These are phyloP conservation scores for Umbelopsis sp. DNA, from an alignment of 192 early-diverging fungal species.

Conservation along the genomic window DNA sequence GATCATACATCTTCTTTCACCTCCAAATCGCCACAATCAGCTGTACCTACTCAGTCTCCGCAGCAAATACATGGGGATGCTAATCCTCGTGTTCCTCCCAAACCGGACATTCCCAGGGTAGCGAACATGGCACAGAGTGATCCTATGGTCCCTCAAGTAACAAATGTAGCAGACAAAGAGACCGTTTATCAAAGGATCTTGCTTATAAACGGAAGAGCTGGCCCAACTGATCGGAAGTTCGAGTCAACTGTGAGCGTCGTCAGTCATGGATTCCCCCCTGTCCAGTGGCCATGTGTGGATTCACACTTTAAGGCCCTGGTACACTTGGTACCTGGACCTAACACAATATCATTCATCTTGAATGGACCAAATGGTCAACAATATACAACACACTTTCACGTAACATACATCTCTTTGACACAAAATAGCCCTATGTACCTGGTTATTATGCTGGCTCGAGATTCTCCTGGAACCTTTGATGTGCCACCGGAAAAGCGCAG, in stretches of 20 bases:
- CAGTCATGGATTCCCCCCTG: constrained; percentile 47
- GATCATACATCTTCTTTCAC: background rate
- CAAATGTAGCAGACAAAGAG: constrained; percentile 21
- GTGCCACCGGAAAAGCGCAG: constrained; percentile 54
- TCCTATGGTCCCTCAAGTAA: background rate
- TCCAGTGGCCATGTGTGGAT: constrained; percentile 52
- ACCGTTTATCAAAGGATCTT: constrained; percentile 31
- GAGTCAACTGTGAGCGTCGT: constrained; percentile 31
- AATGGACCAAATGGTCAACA: constrained; percentile 27
- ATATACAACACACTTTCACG: constrained; percentile 28
- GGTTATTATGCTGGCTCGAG: constrained; percentile 56
- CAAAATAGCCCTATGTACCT: constrained; percentile 63
- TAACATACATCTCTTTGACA: constrained; percentile 50
- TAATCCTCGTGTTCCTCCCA: background rate
- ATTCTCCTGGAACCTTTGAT: constrained; percentile 61
- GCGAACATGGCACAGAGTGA: background rate
- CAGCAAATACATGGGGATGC: background rate
- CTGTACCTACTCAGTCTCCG: background rate
- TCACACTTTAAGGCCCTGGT: constrained; percentile 63
- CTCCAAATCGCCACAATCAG: background rate
- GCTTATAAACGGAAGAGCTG: constrained; percentile 37
- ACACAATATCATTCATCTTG: constrained; percentile 54
- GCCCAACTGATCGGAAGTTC: constrained; percentile 10
- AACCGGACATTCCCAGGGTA: background rate
- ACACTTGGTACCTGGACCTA: constrained; percentile 56